phyloP scores from a whole-genome alignment of 495 filamentous ascomycete genomes.

The Aspergillus cavernicola region DNA sequence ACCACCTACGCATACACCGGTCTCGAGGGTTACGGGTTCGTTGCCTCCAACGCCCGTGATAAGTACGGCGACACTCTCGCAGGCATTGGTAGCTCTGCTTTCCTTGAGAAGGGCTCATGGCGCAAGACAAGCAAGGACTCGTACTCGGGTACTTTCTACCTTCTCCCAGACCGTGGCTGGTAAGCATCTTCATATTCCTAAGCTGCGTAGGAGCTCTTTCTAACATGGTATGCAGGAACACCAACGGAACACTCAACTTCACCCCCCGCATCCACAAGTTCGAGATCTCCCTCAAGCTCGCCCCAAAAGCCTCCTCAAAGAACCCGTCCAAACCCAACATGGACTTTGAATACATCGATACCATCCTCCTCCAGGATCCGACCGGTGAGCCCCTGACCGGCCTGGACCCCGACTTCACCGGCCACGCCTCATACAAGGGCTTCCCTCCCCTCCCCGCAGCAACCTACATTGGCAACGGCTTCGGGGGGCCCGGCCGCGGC shows the following conservation, averaged over 20 bases:
- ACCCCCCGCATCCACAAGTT: constrained; percentile 73
- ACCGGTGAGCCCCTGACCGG: constrained; percentile 67
- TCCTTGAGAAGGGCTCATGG: constrained; percentile 62
- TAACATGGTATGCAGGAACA: constrained; percentile 50
- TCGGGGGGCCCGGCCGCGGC: constrained; percentile 58
- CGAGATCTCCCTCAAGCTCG: constrained; percentile 54
- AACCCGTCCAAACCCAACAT: constrained; percentile 63
- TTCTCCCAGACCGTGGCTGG: constrained; percentile 74
- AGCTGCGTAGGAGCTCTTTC: not conserved
- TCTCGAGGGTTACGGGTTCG: constrained; percentile 67
- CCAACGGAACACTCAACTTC: constrained; percentile 71
- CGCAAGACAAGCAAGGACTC: constrained; percentile 47
- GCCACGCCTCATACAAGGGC: constrained; percentile 49
- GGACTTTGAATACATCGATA: constrained; percentile 60
- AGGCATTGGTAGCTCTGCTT: constrained; percentile 64
- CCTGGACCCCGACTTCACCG: constrained; percentile 61
- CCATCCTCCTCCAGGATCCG: constrained; percentile 64
- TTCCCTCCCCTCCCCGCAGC: constrained; percentile 65
- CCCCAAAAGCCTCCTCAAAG: constrained; percentile 46
- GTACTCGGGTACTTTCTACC: constrained; percentile 63
- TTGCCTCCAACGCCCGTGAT: constrained; percentile 58
- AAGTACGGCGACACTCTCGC: constrained; percentile 72
- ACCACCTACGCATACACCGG: constrained; percentile 62
- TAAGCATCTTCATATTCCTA: constrained; percentile 10
- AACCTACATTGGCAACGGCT: constrained; percentile 71